Evolutionary conservation across 495 filamentous ascomycete genomes (phyloP).

Genomic region (Penicillium paradoxum): DNA sequence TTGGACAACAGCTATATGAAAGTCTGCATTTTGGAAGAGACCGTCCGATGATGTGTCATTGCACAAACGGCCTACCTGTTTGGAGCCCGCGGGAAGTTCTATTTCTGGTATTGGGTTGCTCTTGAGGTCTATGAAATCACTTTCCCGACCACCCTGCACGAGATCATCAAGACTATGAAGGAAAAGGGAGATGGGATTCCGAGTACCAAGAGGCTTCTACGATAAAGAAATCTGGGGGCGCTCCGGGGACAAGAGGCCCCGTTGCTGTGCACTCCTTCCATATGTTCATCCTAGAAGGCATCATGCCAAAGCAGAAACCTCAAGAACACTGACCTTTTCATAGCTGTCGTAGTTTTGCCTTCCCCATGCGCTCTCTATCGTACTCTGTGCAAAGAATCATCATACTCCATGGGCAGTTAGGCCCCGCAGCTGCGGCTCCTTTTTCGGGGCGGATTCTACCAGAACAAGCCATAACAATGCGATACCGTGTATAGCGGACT

Average conservation of each 20-base stretch:
- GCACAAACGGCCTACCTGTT: slow-evolving; percentile 3
- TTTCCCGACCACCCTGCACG: background rate
- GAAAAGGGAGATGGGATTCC: background rate
- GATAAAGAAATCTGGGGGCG: background rate
- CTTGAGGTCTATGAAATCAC: background rate
- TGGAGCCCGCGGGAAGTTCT: slow-evolving; percentile 6
- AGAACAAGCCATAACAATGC: too few relatives aligned
- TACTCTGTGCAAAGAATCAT: background rate
- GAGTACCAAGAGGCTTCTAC: background rate
- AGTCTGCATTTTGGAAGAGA: slow-evolving; percentile 2
- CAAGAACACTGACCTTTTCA: too few relatives aligned
- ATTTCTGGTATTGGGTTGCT: background rate
- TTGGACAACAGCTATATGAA: background rate
- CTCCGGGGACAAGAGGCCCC: too few relatives aligned
- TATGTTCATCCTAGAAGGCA: background rate
- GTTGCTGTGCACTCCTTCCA: background rate
- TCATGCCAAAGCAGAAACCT: background rate
- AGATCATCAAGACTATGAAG: slow-evolving; percentile 1
- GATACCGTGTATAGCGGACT: too few relatives aligned
- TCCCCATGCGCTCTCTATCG: too few relatives aligned
- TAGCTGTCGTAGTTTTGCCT: too few relatives aligned
- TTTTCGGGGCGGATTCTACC: too few relatives aligned
- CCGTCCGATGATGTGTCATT: slow-evolving; percentile 5
- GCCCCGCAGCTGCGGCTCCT: too few relatives aligned
- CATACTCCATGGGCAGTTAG: background rate